Evolutionary conservation across 768 basidiomycete genomes (phyloP), one percentile per base, ranked within the genome.

Genomic region (Suillus brevipes): DNA sequence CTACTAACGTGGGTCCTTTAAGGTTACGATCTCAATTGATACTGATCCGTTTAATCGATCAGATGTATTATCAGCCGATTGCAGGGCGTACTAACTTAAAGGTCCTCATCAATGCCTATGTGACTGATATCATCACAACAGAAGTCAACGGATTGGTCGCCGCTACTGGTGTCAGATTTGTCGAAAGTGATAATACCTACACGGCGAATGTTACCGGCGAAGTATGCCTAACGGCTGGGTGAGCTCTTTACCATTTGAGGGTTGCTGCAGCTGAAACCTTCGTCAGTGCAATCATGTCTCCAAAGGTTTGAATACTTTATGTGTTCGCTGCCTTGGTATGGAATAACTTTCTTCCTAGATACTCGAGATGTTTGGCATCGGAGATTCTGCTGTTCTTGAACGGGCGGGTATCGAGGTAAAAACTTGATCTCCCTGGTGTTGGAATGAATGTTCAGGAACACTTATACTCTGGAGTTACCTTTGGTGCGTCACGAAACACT

Each of bases 391-490:
- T 2, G 66, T 84, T 25, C 74, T 88, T 38, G 67, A 75, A 31
- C 74, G 66, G 6, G 68, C 83, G 20, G 80, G 79, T 3, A 77
- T 89, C 47, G 64, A 73, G 0, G 63, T 75, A 28, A 72, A n/a
- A 75, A 62, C 53, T 74, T 31, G 40, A 68, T 6, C 66, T 74
- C 2, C 79, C 80, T 7, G 80, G 79, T 12, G 85, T 87, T 14
- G 86, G 86, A 1, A 78, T 80, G 70, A 86, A 86, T 66, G 73
- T 84, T n/a, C 84, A 85, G 66, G 85, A 86, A 64, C 85, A 87
- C 64, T 62, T 71, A 59, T 71, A 69, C n/a, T 40, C 64, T 8
- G 69, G 67, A 3, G 45, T 74, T 34, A 68, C 66, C 37, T 78
- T 62, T 25, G 76, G 79, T 79, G 49, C 7, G 71, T 59, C 10